phyloP scores from a whole-genome alignment of 2,329 filamentous ascomycete genomes.

The Penicillium sp. region DNA sequence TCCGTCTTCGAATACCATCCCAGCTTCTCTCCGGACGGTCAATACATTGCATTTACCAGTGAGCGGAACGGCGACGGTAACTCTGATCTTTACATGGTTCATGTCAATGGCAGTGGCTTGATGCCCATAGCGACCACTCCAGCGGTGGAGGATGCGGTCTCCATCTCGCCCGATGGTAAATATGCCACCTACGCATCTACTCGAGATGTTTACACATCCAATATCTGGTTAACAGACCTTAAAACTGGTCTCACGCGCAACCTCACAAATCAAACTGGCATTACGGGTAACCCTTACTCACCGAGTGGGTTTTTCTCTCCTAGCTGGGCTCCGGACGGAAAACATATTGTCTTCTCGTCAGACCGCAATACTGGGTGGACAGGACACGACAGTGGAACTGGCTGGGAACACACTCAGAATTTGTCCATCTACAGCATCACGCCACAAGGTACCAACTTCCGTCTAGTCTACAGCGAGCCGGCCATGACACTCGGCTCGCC shows the following conservation, averaged over 20 bases:
- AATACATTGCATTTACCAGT: slow-evolving; percentile 47
- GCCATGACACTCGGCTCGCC: slow-evolving; percentile 46
- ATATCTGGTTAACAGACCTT: slow-evolving; percentile 48
- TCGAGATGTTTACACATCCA: slow-evolving; percentile 37
- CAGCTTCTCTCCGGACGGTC: slow-evolving; percentile 43
- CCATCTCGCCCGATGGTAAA: slow-evolving; percentile 45
- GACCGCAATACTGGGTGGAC: slow-evolving; percentile 49
- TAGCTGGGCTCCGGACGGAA: slow-evolving; percentile 46
- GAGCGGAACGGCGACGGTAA: slow-evolving; percentile 48
- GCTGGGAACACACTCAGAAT: slow-evolving; percentile 41
- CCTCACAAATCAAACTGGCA: slow-evolving; percentile 39
- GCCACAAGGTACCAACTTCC: slow-evolving; percentile 43
- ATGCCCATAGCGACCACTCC: slow-evolving; percentile 38
- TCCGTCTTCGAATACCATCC: slow-evolving; percentile 47
- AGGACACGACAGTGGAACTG: slow-evolving; percentile 40
- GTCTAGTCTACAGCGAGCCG: slow-evolving; percentile 36
- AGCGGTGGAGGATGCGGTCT: slow-evolving; percentile 44
- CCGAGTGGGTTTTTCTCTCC: slow-evolving; percentile 47
- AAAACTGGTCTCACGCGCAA: slow-evolving; percentile 37
- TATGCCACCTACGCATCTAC: slow-evolving; percentile 48
- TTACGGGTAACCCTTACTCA: slow-evolving; percentile 22
- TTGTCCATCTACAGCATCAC: slow-evolving; percentile 48
- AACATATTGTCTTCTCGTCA: slow-evolving; percentile 49
- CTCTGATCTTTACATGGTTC: slow-evolving; percentile 47
- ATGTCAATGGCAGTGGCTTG: slow-evolving; percentile 40